phyloP scores from a whole-genome alignment of 2,329 filamentous ascomycete genomes.

The Fusarium cyanostomum region DNA sequence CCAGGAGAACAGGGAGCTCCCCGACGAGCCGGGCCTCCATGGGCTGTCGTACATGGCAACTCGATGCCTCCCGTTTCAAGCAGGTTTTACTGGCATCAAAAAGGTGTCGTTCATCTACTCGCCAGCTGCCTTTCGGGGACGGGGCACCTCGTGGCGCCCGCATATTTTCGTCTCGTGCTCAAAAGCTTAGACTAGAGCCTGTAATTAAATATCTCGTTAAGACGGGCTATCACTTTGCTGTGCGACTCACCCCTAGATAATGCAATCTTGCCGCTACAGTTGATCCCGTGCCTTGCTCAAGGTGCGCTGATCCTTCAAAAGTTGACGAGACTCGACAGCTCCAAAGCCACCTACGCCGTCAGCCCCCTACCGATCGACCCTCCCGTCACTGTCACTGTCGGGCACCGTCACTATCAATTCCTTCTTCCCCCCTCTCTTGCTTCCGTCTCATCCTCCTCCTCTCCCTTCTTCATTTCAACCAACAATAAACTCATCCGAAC shows the following conservation, averaged over 20 bases:
- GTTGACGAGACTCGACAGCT: conserved; percentile 15
- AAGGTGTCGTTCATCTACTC: conserved; percentile 17
- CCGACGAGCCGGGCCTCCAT: conserved; percentile 1
- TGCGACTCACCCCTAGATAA: conserved; percentile 33
- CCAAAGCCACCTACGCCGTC: conserved; percentile 35
- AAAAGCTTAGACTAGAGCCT: background rate
- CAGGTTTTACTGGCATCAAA: conserved; percentile 24
- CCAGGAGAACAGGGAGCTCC: background rate
- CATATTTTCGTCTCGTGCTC: conserved; percentile 28
- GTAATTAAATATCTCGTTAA: conserved; percentile 38
- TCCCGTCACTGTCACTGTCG: conserved; percentile 2
- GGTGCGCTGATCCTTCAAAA: conserved; percentile 35
- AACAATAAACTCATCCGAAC: conserved; percentile 22
- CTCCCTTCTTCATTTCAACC: conserved; percentile 25
- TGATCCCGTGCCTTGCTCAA: conserved; percentile 38
- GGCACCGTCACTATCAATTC: conserved; percentile 18
- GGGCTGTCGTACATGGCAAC: conserved; percentile 14
- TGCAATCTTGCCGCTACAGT: conserved; percentile 31
- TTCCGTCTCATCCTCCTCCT: conserved; percentile 4
- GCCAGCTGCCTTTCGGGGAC: background rate
- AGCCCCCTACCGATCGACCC: conserved; percentile 17
- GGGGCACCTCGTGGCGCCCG: conserved; percentile 3
- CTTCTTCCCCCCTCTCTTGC: conserved; percentile 1
- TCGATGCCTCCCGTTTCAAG: conserved; percentile 21
- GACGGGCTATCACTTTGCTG: conserved; percentile 11